A percentile compares a stretch with the other conserved stretches of the same genome.
These are phyloP conservation scores for Aristolochia californica DNA, from an alignment of 164 flowering plant genomes.

Conservation along the genomic window DNA sequence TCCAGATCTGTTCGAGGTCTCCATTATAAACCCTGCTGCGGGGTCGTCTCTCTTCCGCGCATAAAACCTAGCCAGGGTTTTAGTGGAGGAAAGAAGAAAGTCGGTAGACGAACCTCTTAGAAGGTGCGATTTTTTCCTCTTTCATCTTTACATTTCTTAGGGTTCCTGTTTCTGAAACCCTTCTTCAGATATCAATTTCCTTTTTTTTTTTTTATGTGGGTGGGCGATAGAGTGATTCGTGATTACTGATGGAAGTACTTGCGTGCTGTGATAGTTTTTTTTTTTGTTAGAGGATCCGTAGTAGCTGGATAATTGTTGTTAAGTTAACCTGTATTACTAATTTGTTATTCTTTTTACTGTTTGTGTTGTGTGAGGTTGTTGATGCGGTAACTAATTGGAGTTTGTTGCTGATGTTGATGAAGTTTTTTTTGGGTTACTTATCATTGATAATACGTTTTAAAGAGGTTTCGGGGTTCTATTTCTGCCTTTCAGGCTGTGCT, in stretches of 20 bases:
- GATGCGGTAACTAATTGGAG: no score
- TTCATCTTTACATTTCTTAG: background rate
- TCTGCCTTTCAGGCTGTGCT: no score
- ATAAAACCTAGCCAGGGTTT: constrained; percentile 5
- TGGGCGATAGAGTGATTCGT: background rate
- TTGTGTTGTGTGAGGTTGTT: no score
- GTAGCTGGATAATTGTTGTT: no score
- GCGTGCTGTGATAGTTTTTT: background rate
- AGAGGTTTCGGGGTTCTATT: no score
- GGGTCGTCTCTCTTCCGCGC: no score
- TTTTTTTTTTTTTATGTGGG: background rate
- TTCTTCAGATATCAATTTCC: background rate
- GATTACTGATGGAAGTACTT: background rate
- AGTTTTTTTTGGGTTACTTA: no score
- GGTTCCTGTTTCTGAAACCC: background rate
- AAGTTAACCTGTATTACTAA: no score
- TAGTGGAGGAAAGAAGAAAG: background rate
- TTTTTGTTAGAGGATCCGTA: background rate
- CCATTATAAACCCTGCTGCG: background rate
- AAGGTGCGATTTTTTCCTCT: constrained; percentile 3
- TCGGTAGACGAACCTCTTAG: background rate
- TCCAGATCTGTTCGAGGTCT: background rate
- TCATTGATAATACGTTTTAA: no score
- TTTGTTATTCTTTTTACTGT: no score
- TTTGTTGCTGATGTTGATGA: no score